phyloP scores from a whole-genome alignment of 352 stramenopile genomes.

The Blastocystis sp. region DNA sequence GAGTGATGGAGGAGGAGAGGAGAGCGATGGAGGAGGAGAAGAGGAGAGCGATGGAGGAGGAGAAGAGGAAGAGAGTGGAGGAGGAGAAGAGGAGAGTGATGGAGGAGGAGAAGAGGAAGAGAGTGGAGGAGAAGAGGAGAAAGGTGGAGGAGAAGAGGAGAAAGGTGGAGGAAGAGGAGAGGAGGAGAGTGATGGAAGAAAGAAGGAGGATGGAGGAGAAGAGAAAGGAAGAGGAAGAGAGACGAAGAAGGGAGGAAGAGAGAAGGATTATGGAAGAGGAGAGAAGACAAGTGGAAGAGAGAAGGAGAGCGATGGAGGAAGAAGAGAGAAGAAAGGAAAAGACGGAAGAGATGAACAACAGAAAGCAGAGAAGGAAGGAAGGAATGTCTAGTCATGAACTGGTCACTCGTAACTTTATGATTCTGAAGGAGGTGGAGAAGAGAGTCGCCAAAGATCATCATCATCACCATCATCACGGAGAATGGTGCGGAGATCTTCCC shows the following conservation, averaged over 20 bases:
- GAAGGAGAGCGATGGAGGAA: not conserved
- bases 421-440: not conserved
- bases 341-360: not conserved
- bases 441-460: not conserved
- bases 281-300: not conserved
- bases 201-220: too few relatives aligned
- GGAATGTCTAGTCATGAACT: not conserved
- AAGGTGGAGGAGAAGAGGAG: too few relatives aligned
- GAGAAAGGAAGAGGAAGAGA: too few relatives aligned
- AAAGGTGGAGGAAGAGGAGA: not conserved
- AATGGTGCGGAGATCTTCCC: constrained; percentile 35
- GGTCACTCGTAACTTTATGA: not conserved
- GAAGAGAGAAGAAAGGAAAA: not conserved
- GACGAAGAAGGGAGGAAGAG: not conserved
- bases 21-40: constrained; percentile 78
- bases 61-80: too few relatives aligned
- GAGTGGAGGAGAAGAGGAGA: too few relatives aligned
- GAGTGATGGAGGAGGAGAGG: constrained; percentile 69
- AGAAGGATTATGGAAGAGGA: not conserved
- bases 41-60: constrained; percentile 72
- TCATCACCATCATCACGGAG: not conserved
- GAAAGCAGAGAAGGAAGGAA: not conserved
- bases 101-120: not conserved
- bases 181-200: too few relatives aligned
- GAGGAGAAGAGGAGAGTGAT: not conserved